Base-by-base conservation (phyloP, 2,329 filamentous ascomycete genomes). In the Fusarium robinianum region DNA sequence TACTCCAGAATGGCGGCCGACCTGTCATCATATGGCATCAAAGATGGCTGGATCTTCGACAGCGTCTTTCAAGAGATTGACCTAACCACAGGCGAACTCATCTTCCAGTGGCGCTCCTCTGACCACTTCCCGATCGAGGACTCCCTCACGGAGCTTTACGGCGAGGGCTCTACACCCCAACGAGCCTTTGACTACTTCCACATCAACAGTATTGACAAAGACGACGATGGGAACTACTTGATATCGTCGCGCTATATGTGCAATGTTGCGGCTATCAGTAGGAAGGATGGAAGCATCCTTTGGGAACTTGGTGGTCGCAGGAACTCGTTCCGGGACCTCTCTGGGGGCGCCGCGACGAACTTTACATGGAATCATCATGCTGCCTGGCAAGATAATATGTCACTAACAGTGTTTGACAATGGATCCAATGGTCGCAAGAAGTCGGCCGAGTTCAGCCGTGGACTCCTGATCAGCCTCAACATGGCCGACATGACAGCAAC, bases 151-250 rank as follows among this genome's bases (percentile, higher is more conserved):
- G 22, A 36, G 3, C 38, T 51, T n/a, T 43, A 49, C n/a, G 45
- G 55, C 12, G 45, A 51, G 14, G 62, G 63, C 5, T 57, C 48
- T 17, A 61, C 56, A 23, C 54, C 55, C 29, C 29, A 52, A n/a
- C 26, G 26, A 9, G 51, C 71, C 1, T 81, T 76, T 64, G 78
- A 82, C 58, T 80, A 72, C 48, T 80, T 80, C 58, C 77, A 80
- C 59, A 73, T 81, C 62, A 79, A 81, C 63, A 76, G 75, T 23
- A 64, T 81, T 18, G 73, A 79, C 53, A 79, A 80, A 56, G 72
- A 74, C 38, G 53, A 62, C 0, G 53, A 68, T 0, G 76, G 76
- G 5, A 74, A 81, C 53, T 83, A 77, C 43, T 60, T 82, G 8
- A 67, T 83, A n/a, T 81, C 77, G 0, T 69, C 73, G 1, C 72